Base-by-base conservation (phyloP, 306 rosid species). In the Arachis hypogaea region DNA sequence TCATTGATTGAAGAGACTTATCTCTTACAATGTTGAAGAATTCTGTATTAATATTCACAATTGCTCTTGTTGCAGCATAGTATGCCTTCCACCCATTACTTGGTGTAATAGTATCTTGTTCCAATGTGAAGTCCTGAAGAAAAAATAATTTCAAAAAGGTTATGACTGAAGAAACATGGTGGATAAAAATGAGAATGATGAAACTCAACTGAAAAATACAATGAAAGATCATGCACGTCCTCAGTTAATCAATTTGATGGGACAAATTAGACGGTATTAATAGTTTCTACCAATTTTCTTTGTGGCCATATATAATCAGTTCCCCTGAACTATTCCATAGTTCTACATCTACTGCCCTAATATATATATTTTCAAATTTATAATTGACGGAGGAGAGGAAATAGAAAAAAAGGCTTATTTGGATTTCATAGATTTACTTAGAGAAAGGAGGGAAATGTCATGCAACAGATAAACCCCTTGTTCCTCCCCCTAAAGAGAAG, bases 41-140 rank as follows among this genome's bases (percentile, higher is more conserved):
- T 74, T 86, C 91, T 44, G 84, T 78, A 86, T 95, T 95, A 78
- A 82, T 63, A 86, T 81, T 88, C 86, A 90, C 90, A 86, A 95
- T 85, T 12, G 96, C 93, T 81, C 97, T 66, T 49, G 99, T 95
- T 56, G 97, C 99, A 78, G 99, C 99, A 85, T 95, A 95, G 84
- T 95, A 95, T 58, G 97, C 93, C 76, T 95, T 95, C 99, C 99
- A 92, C 74, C 99, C 99, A 71, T 92, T 95, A 29, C 56, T 69
- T 33, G 99, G 99, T 12, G 85, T 90, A 60, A 95, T 68, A 11
- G 80, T 82, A 74, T 85, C 96, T 82, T 95, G 99, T 82, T 95
- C 99, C 87, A 83, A 82, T 8, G 99, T 88, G 82, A 90, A 95
- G 84, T 95, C 99, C 97, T 94, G 65, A 49, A 76, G 65, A 49